Evolutionary conservation across 225 moss, liverwort and hornwort species (phyloP).

Genomic region (Anthoceros angustus): DNA sequence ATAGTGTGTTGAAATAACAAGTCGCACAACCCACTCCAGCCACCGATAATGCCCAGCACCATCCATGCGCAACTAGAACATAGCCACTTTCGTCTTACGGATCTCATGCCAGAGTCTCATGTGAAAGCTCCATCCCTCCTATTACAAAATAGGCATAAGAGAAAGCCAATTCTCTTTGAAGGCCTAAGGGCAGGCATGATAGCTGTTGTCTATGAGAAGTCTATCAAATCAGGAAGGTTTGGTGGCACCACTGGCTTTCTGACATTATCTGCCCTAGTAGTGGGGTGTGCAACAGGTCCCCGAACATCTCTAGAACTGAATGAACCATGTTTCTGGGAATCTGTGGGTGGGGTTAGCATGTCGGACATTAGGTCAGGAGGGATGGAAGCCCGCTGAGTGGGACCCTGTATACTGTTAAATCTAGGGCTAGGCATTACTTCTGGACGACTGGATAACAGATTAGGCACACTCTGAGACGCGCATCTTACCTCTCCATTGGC

Average conservation of each 20-base stretch:
- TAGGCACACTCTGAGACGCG: background rate
- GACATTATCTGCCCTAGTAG: background rate
- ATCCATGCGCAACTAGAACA: too few relatives aligned
- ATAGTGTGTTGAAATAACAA: too few relatives aligned
- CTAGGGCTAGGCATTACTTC: background rate
- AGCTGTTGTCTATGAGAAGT: background rate
- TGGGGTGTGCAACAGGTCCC: background rate
- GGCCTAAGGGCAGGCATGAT: too few relatives aligned
- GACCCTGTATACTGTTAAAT: background rate
- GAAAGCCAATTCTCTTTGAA: too few relatives aligned
- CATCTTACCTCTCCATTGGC: background rate
- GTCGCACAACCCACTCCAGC: too few relatives aligned
- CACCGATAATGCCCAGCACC: too few relatives aligned
- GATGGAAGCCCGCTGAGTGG: background rate
- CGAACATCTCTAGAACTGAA: background rate
- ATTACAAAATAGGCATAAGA: too few relatives aligned
- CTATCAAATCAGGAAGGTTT: conserved; percentile 2
- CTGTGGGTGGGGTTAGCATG: background rate
- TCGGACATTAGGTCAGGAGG: background rate
- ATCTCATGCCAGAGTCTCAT: too few relatives aligned
- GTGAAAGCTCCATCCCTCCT: too few relatives aligned
- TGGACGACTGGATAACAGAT: background rate
- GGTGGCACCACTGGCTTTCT: background rate
- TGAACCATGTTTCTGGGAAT: background rate
- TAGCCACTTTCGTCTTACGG: too few relatives aligned